Evolutionary conservation across 768 basidiomycete genomes (phyloP).

Genomic region (Hortiboletus campestris): DNA sequence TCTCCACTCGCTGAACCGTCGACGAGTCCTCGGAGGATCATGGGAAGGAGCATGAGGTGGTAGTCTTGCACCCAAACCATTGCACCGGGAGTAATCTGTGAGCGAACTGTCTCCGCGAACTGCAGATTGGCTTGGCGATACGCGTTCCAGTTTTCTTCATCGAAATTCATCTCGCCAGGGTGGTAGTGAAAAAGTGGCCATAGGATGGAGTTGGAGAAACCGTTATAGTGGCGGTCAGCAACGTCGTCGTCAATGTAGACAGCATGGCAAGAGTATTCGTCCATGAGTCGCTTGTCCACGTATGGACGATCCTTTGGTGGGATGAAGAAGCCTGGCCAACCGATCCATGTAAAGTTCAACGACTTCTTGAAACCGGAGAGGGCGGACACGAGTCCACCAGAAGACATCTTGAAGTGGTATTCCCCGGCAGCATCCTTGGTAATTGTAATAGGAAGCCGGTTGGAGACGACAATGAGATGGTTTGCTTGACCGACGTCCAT

Average conservation of each 20-base stretch:
- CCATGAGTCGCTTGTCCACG: conserved; percentile 89
- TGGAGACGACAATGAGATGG: conserved; percentile 93
- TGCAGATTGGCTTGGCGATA: conserved; percentile 95
- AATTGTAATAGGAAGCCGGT: conserved; percentile 94
- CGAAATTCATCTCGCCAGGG: conserved; percentile 99
- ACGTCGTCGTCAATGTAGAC: conserved; percentile 98
- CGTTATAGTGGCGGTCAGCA: conserved; percentile 97
- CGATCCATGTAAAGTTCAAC: conserved; percentile 97
- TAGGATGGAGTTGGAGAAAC: conserved; percentile 98
- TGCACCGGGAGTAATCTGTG: conserved; percentile 76
- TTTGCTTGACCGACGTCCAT: conserved; percentile 51
- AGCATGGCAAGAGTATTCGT: conserved; percentile 95
- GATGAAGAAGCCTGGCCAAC: conserved; percentile 93
- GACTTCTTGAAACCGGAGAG: conserved; percentile 98
- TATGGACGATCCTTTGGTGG: conserved; percentile 86
- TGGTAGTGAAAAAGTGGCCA: conserved; percentile 99
- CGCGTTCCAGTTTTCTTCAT: conserved; percentile 97
- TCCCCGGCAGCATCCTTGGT: conserved; percentile 89
- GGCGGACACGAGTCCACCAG: conserved; percentile 95
- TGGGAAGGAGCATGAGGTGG: conserved; percentile 95
- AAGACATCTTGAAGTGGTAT: conserved; percentile 99
- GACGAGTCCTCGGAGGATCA: conserved; percentile 87
- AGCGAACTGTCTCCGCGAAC: conserved; percentile 87
- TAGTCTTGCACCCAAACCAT: conserved; percentile 99
- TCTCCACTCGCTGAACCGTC: conserved; percentile 64